These are phyloP conservation scores for Neurospora sp. DNA, from an alignment of 495 filamentous ascomycete genomes.

Conservation along the genomic window DNA sequence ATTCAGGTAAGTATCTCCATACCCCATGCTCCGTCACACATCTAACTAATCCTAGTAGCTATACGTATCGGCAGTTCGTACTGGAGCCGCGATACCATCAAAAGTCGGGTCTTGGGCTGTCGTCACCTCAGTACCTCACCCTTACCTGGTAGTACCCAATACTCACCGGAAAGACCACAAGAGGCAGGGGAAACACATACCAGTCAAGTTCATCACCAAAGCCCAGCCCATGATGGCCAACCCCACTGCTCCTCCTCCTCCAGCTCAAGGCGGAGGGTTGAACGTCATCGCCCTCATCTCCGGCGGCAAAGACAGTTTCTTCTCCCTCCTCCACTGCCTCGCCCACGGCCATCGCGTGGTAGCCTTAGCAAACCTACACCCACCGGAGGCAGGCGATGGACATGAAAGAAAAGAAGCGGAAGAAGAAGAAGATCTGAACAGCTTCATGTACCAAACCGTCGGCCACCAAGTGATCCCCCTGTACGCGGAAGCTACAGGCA, in stretches of 20 bases:
- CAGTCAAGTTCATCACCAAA: background rate
- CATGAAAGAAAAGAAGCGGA: conserved; percentile 1
- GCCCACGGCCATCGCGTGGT: conserved; percentile 77
- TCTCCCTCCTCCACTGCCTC: conserved; percentile 80
- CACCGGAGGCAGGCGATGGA: conserved; percentile 22
- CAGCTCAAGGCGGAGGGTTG: conserved; percentile 27
- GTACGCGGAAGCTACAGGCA: conserved; percentile 62
- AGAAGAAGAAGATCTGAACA: conserved; percentile 63
- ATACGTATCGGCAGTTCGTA: background rate
- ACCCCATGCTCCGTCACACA: background rate
- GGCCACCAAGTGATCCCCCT: conserved; percentile 81
- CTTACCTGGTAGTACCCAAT: background rate
- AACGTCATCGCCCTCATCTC: conserved; percentile 90
- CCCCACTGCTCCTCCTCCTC: background rate
- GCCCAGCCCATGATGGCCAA: background rate
- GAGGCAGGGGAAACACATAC: background rate
- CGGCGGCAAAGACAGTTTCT: conserved; percentile 94
- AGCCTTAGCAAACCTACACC: conserved; percentile 81
- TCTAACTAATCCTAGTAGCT: background rate
- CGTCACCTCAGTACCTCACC: background rate
- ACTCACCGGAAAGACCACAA: background rate
- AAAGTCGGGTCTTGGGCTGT: background rate
- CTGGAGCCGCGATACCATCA: background rate
- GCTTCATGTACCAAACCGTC: conserved; percentile 99
- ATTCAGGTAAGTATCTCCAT: background rate